phyloP scores from a whole-genome alignment of 306 rosid species.

The Boehmeria nivea region DNA sequence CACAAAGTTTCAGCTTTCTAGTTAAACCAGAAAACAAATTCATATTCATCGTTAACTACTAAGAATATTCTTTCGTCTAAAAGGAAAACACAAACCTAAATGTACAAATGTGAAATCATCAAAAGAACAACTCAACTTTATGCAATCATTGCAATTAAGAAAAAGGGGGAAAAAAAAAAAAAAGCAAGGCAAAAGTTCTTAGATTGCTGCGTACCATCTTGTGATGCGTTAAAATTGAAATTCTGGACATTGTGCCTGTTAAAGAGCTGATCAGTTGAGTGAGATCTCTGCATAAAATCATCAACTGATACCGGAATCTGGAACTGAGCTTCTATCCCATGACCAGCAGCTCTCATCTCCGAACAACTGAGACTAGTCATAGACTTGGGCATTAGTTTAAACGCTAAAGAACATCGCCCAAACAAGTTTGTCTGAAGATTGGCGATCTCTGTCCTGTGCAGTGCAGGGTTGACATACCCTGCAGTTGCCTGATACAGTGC shows the following conservation, averaged over 20 bases:
- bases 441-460: slow-evolving; percentile 59
- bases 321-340: slow-evolving; percentile 88
- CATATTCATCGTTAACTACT: background rate
- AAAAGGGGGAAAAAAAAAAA: too few species aligned
- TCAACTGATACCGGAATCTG: slow-evolving; percentile 89
- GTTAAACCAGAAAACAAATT: slow-evolving; percentile 14
- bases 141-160: too few species aligned
- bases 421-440: slow-evolving; percentile 66
- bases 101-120: too few species aligned
- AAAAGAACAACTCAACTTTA: too few species aligned
- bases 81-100: too few species aligned
- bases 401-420: slow-evolving; percentile 78
- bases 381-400: slow-evolving; percentile 88
- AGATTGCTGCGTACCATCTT: slow-evolving; percentile 64
- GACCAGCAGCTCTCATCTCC: slow-evolving; percentile 96
- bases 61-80: too few species aligned
- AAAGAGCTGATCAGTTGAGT: slow-evolving; percentile 66
- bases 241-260: slow-evolving; percentile 62
- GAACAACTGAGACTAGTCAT: slow-evolving; percentile 87
- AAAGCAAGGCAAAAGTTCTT: slow-evolving; percentile 1
- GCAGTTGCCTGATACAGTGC: slow-evolving; percentile 98
- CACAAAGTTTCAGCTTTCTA: slow-evolving; percentile 18
- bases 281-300: slow-evolving; percentile 96
- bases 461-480: slow-evolving; percentile 88
- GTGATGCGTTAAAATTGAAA: slow-evolving; percentile 68